Percentiles rank a stretch among this genome's conserved stretches.
Conservation (phyloP, 192 early-diverging fungal genomes). For the Entomortierella beljakovae region DNA sequence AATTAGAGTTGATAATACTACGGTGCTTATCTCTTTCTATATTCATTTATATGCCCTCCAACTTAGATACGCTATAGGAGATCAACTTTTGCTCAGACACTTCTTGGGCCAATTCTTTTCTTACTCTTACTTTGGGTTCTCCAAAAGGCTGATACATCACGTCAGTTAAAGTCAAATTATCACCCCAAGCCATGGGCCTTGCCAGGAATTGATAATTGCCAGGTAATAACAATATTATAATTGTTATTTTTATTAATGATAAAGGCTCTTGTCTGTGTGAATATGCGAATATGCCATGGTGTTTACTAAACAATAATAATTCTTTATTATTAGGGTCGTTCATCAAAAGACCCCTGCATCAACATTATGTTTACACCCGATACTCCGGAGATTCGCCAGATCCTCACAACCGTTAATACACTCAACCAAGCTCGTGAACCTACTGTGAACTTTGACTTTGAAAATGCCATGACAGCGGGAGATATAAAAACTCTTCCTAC, state of each 20-base stretch:
- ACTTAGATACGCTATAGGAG: slow-evolving; percentile 63
- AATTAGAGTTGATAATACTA: no score
- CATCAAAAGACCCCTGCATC: slow-evolving; percentile 61
- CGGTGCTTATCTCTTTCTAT: no score
- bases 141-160: slow-evolving; percentile 56
- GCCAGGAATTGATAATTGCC: slow-evolving; percentile 55
- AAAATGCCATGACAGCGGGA: slow-evolving; percentile 19
- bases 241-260: background rate
- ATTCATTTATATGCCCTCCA: background rate
- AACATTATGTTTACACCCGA: slow-evolving; percentile 71
- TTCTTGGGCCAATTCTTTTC: slow-evolving; percentile 76
- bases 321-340: slow-evolving; percentile 55
- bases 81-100: slow-evolving; percentile 63
- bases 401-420: slow-evolving; percentile 26
- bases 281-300: no score
- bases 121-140: slow-evolving; percentile 73
- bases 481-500: slow-evolving; percentile 42
- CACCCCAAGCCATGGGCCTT: slow-evolving; percentile 60
- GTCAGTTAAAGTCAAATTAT: slow-evolving; percentile 36
- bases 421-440: slow-evolving; percentile 38
- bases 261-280: no score
- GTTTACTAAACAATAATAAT: background rate
- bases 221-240: slow-evolving; percentile 23
- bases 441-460: slow-evolving; percentile 26
- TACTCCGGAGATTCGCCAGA: slow-evolving; percentile 41